Evolutionary conservation across 768 basidiomycete species (phyloP), one percentile per base, ranked within the genome.

Genomic region (Auriculariales sp.): DNA sequence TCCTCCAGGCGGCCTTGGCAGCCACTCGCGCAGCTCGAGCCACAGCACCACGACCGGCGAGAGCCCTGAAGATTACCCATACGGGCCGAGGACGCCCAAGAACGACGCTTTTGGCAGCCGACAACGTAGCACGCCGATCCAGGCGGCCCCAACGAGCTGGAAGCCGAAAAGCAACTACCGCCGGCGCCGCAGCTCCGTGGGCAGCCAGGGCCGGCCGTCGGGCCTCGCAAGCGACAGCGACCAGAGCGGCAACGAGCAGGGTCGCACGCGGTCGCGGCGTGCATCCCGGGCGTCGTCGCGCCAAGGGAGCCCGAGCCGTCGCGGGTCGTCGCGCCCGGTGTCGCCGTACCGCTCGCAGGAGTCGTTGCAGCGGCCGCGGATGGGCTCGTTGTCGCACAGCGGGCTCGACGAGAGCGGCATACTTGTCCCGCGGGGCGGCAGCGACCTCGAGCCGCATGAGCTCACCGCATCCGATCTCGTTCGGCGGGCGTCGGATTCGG

Each of bases 401-500:
- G 27, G n/a, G n/a, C n/a, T 44, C 22, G 39, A 25, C 39, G 39
- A 44, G 22, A 22, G 19, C 6, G 39, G 39, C 19, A 25, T 44
- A 0, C 39, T 44, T 10, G 39, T 44, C 14, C 24, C 39, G 39
- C 39, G 39, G 39, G 51, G 57, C 22, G 54, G 65, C 49, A 69
- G 72, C 22, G 65, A 60, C 7, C 74, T 78, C 56, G 39, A 44
- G 22, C 39, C 19, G 5, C 65, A 65, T 6, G 65, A 70, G 33
- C 65, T 65, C 3, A 67, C 82, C 4, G 73, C 73, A 3, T 73
- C 74, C 0, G 60, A 83, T 19, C 75, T 74, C 2, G 75, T 86
- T 71, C 80, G 79, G 0, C 71, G 69, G 34, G 55, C 63, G 17
- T 58, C 56, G 4, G 79, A 81, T 49, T 57, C 58, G 4, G 67